Percentiles rank a stretch among this genome's conserved stretches.
These are phyloP conservation scores for Cladosporium sp. DNA, from an alignment of 2,329 filamentous ascomycete genomes.

Conservation along the genomic window DNA sequence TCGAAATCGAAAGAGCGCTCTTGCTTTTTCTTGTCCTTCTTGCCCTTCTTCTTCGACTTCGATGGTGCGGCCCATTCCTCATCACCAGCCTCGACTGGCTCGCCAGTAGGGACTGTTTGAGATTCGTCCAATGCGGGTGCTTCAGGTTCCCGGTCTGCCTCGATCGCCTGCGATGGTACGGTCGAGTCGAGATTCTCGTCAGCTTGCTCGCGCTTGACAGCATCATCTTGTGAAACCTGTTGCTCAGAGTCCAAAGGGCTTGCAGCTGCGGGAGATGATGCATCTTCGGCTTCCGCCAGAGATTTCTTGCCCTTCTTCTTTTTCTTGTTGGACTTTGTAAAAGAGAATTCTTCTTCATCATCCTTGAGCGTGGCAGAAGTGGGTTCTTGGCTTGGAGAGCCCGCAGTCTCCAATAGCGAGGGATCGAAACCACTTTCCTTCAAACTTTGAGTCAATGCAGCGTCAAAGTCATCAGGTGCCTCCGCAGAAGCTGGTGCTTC, in stretches of 20 bases:
- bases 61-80: constrained; percentile 8
- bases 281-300: neutral
- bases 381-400: constrained; percentile 26
- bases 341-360: constrained; percentile 28
- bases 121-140: neutral
- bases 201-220: neutral
- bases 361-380: constrained; percentile 18
- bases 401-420: constrained; percentile 34
- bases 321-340: constrained; percentile 39
- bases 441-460: constrained; percentile 34
- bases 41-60: constrained; percentile 20
- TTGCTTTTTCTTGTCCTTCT: constrained; percentile 26
- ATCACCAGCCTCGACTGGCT: constrained; percentile 2
- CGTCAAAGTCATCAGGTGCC: constrained; percentile 28
- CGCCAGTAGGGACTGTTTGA: neutral
- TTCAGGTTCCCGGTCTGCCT: neutral
- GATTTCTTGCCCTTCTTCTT: constrained; percentile 39
- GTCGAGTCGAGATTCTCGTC: neutral
- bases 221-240: neutral
- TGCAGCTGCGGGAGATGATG: neutral
- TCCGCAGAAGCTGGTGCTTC: constrained; percentile 10
- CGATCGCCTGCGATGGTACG: neutral
- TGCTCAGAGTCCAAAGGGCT: neutral
- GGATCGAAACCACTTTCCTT: constrained; percentile 31
- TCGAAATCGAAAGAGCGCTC: neutral